A percentile compares a stretch with the other conserved stretches of the same genome.
Conservation (phyloP, 257 asterid species). For the Parsonsia alboflavescens region DNA sequence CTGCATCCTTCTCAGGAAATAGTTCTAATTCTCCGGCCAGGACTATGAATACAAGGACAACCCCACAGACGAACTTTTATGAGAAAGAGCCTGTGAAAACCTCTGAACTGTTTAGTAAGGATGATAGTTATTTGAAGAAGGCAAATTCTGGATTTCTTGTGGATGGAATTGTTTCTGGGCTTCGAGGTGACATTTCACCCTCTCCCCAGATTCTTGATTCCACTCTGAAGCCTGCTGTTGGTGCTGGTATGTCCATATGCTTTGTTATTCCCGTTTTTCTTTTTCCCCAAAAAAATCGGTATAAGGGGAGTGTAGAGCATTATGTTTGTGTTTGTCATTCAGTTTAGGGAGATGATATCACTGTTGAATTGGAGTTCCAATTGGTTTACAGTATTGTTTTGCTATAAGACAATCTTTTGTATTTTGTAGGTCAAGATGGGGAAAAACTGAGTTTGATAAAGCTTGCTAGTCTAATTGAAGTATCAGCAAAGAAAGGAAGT, state of each 20-base stretch:
- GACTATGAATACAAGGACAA: constrained; percentile 9
- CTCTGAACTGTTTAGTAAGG: constrained; percentile 43
- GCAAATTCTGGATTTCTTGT: constrained; percentile 35
- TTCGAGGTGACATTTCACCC: constrained; percentile 28
- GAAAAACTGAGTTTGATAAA: constrained; percentile 72
- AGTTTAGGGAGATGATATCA: not conserved
- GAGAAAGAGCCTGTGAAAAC: constrained; percentile 42
- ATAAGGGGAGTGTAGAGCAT: not conserved
- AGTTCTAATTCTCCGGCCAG: constrained; percentile 38
- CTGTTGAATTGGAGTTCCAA: not conserved
- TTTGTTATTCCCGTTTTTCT: not conserved
- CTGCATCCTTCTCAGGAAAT: constrained; percentile 36
- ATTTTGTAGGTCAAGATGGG: constrained; percentile 66
- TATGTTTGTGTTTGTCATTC: not conserved
- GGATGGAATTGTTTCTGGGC: constrained; percentile 42
- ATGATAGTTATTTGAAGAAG: constrained; percentile 65
- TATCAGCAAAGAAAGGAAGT: constrained; percentile 71
- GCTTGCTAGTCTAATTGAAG: constrained; percentile 77
- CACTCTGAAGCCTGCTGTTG: constrained; percentile 44
- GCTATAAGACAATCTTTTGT: constrained; percentile 12
- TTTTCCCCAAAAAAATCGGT: not conserved
- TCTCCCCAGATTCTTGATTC: constrained; percentile 61
- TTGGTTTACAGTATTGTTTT: constrained; percentile 4
- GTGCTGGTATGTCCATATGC: constrained; percentile 38
- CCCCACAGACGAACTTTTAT: constrained; percentile 31